Percentiles rank a stretch among this genome's conserved stretches.
phyloP scores from a whole-genome alignment of 106 monocot genomes.

The Dendrobium catenatum region DNA sequence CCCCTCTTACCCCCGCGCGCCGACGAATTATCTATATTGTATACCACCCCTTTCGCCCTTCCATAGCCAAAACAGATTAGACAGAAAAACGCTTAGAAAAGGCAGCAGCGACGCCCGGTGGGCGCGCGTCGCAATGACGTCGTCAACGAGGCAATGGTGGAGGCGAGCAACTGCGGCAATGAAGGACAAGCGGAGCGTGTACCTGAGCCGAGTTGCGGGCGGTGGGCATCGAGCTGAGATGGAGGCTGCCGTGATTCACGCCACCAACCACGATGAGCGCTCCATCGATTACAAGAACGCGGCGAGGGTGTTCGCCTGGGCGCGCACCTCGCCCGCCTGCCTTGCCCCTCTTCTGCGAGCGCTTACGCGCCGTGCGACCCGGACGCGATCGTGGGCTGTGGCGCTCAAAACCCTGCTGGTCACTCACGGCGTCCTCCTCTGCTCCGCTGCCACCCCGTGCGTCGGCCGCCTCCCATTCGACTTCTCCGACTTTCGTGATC shows the following conservation, averaged over 20 bases:
- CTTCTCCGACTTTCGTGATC: conserved; percentile 62
- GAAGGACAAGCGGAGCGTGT: conserved; percentile 58
- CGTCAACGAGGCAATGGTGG: conserved; percentile 49
- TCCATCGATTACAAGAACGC: conserved; percentile 63
- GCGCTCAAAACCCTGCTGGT: conserved; percentile 77
- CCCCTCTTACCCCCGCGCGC: too few species aligned
- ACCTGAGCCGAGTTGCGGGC: conserved; percentile 16
- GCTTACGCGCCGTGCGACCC: conserved; percentile 40
- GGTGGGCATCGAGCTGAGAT: conserved; percentile 17
- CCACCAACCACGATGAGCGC: conserved; percentile 78
- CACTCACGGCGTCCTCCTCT: conserved; percentile 66
- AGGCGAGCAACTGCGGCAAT: conserved; percentile 32
- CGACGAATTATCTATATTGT: not conserved
- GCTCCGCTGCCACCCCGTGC: conserved; percentile 2
- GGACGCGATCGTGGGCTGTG: conserved; percentile 70
- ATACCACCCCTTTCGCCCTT: not conserved
- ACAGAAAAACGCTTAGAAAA: not conserved
- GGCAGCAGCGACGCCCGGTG: not conserved
- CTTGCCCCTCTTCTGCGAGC: conserved; percentile 40
- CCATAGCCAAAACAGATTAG: not conserved
- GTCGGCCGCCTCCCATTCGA: conserved; percentile 66
- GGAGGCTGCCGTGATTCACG: conserved; percentile 59
- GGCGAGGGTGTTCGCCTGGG: conserved; percentile 58
- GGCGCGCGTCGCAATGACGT: not conserved
- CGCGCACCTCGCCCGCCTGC: conserved; percentile 37